Evolutionary conservation across 2,329 filamentous ascomycete species (phyloP).

Genomic region (Penicillium sclerotiorum): DNA sequence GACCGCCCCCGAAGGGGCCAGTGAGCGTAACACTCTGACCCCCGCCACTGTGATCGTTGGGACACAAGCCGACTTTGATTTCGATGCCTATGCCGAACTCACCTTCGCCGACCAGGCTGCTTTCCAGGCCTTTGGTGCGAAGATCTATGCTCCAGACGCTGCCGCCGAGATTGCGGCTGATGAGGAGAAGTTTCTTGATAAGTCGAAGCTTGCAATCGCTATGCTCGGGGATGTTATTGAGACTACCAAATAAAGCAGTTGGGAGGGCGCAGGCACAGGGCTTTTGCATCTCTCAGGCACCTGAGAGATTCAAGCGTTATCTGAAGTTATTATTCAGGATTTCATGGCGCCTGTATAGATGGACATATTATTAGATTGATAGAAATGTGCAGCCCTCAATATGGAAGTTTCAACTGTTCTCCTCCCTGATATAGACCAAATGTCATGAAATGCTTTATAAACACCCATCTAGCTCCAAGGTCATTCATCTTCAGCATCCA

Average conservation of each 20-base stretch:
- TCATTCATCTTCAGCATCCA: constrained; percentile 26
- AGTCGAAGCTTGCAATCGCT: constrained; percentile 15
- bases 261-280: too few relatives aligned
- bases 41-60: constrained; percentile 21
- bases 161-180: constrained; percentile 24
- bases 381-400: too few relatives aligned
- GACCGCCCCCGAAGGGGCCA: constrained; percentile 7
- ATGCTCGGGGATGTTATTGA: constrained; percentile 15
- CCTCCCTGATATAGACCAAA: too few relatives aligned
- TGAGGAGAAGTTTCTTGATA: constrained; percentile 26
- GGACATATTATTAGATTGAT: too few relatives aligned
- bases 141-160: constrained; percentile 14
- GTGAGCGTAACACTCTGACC: constrained; percentile 19
- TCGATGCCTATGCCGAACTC: constrained; percentile 23
- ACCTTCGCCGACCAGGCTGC: constrained; percentile 22
- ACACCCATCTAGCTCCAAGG: not conserved
- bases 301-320: too few relatives aligned
- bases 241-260: constrained; percentile 6
- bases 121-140: constrained; percentile 19
- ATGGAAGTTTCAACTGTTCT: too few relatives aligned
- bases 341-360: too few relatives aligned
- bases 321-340: too few relatives aligned
- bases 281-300: too few relatives aligned
- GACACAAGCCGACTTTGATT: constrained; percentile 23
- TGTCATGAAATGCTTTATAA: not conserved